phyloP scores from a whole-genome alignment of 441 rosid species.

The Macaranga tanarius region DNA sequence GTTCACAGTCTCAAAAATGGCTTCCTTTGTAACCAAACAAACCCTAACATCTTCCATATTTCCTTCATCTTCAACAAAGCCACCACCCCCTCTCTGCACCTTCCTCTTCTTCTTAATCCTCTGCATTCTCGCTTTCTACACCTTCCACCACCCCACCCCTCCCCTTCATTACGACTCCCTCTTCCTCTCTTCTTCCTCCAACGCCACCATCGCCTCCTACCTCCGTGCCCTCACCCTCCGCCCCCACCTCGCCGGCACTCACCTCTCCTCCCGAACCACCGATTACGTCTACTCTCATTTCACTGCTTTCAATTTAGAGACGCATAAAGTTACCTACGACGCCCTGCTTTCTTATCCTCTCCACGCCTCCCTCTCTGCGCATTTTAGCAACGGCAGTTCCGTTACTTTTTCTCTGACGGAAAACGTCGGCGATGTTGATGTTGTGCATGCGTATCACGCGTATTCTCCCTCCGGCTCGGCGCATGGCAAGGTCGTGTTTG shows the following conservation, averaged over 20 bases:
- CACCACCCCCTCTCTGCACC: constrained; percentile 48
- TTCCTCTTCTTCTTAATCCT: constrained; percentile 50
- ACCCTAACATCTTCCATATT: constrained; percentile 15
- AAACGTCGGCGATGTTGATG: constrained; percentile 20
- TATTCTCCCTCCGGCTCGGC: constrained; percentile 84
- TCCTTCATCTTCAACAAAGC: constrained; percentile 36
- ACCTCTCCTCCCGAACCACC: constrained; percentile 48
- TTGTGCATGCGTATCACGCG: constrained; percentile 83
- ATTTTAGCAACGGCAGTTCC: constrained; percentile 50
- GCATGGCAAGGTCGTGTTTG: constrained; percentile 58
- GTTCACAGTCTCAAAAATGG: constrained; percentile 28
- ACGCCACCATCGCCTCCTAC: constrained; percentile 74
- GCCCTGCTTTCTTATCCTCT: constrained; percentile 73
- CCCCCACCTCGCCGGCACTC: constrained; percentile 91
- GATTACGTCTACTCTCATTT: constrained; percentile 62
- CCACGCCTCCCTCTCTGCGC: constrained; percentile 49
- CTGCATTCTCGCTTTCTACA: constrained; percentile 55
- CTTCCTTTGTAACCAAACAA: constrained; percentile 40
- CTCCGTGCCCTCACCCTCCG: constrained; percentile 77
- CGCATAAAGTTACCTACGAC: constrained; percentile 52
- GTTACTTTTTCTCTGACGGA: constrained; percentile 46
- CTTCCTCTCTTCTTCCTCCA: constrained; percentile 74
- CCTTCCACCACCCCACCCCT: constrained; percentile 46
- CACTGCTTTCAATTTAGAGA: constrained; percentile 46
- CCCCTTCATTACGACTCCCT: constrained; percentile 40